phyloP scores from a whole-genome alignment of 129 eudicot genomes.

The Flaveria linearis region DNA sequence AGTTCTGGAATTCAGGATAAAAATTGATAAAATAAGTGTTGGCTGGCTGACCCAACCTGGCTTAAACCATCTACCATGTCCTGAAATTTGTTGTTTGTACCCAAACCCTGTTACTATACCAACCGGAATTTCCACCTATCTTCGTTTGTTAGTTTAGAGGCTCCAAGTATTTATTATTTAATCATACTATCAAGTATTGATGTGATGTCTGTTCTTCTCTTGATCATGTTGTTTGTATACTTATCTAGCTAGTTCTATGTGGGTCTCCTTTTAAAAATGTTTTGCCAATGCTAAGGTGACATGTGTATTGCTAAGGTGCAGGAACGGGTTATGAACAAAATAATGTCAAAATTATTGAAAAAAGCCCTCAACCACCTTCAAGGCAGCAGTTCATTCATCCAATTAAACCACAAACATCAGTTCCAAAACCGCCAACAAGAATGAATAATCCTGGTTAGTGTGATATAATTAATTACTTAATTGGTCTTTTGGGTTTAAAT shows the following conservation, averaged over 20 bases:
- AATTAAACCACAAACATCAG: slow-evolving; percentile 26
- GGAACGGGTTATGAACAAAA: slow-evolving; percentile 34
- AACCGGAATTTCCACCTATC: neutral
- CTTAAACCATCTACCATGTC: neutral
- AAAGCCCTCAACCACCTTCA: slow-evolving; percentile 52
- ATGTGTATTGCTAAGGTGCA: slow-evolving; percentile 31
- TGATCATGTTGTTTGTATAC: slow-evolving; percentile 15
- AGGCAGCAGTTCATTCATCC: slow-evolving; percentile 47
- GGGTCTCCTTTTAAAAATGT: neutral
- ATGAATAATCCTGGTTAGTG: slow-evolving; percentile 42
- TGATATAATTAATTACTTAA: neutral
- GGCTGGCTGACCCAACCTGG: neutral
- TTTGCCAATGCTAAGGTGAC: slow-evolving; percentile 13
- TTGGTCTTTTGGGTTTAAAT: neutral
- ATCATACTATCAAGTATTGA: neutral
- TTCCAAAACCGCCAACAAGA: slow-evolving; percentile 30
- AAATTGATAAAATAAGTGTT: neutral
- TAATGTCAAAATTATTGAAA: slow-evolving; percentile 35
- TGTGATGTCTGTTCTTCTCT: neutral
- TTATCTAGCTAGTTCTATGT: neutral
- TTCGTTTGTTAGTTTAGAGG: neutral
- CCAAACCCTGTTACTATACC: neutral
- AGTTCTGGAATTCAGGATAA: neutral
- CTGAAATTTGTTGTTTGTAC: neutral
- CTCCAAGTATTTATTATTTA: neutral